phyloP scores from a whole-genome alignment of 2,329 filamentous ascomycete genomes.

The Atkinsonella hypoxylon region DNA sequence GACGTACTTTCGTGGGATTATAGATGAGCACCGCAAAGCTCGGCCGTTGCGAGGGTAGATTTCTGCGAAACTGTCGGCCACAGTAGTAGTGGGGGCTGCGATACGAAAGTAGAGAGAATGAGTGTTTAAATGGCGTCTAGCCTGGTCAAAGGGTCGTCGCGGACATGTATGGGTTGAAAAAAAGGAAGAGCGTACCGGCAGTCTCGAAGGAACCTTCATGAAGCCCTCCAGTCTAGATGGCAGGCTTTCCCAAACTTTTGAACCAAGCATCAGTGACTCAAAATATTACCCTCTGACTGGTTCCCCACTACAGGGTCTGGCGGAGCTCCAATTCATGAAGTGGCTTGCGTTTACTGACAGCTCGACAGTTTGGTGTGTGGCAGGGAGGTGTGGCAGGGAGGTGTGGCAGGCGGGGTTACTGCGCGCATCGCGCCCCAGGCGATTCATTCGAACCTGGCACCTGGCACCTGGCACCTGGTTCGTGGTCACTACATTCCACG shows the following conservation, averaged over 20 bases:
- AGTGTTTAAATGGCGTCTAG: conserved; percentile 2
- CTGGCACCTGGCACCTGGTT: background rate
- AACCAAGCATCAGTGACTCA: conserved; percentile 6
- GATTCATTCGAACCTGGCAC: background rate
- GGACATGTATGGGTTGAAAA: background rate
- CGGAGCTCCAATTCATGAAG: conserved; percentile 1
- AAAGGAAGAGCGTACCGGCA: background rate
- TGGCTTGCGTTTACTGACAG: background rate
- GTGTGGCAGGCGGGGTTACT: background rate
- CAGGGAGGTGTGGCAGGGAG: no score
- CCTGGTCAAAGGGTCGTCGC: conserved; percentile 1
- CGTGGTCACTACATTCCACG: no score
- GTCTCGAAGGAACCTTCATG: conserved; percentile 2
- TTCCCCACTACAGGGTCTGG: conserved; percentile 4
- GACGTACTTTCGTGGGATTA: background rate
- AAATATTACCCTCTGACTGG: background rate
- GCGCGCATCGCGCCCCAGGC: background rate
- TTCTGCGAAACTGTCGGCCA: background rate
- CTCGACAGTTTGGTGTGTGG: background rate
- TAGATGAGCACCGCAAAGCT: background rate
- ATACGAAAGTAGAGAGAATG: background rate
- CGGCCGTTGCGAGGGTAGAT: background rate
- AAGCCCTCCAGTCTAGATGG: background rate
- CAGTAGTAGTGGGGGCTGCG: background rate
- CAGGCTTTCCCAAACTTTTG: conserved; percentile 2